A percentile compares a stretch with the other conserved stretches of the same genome.
Evolutionary conservation across 169 alveolate genomes (phyloP).

Genomic region (Plasmodium ovale): DNA sequence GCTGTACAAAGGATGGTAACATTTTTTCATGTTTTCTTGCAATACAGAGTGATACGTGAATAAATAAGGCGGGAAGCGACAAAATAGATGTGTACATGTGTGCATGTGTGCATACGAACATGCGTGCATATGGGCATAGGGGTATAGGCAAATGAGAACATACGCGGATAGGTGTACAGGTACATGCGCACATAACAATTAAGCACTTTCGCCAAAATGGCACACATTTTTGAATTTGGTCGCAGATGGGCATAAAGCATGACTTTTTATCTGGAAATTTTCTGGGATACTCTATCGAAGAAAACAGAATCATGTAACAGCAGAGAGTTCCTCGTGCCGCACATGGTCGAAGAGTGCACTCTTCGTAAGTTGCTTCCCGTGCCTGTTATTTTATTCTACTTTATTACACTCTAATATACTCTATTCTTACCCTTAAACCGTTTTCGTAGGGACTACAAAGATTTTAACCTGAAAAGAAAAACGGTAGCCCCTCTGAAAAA

Average conservation of each 20-base stretch:
- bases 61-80: too few species aligned
- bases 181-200: too few species aligned
- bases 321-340: neutral
- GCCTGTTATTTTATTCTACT: neutral
- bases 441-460: conserved; percentile 15
- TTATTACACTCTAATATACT: too few species aligned
- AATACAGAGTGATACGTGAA: too few species aligned
- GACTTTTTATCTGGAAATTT: conserved; percentile 22
- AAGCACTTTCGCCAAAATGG: neutral
- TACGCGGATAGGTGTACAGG: too few species aligned
- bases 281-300: conserved; percentile 45
- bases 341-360: neutral
- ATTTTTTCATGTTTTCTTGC: too few species aligned
- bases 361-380: neutral
- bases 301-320: conserved; percentile 19
- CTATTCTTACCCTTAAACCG: too few species aligned
- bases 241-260: conserved; percentile 29
- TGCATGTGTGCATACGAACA: too few species aligned
- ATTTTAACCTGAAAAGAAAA: conserved; percentile 10
- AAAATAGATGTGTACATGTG: too few species aligned
- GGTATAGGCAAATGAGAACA: too few species aligned
- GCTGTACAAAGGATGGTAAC: too few species aligned
- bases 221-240: conserved; percentile 3
- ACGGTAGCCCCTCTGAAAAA: conserved; percentile 7
- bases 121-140: too few species aligned